Conservation (phyloP, 2,329 filamentous ascomycete species). For the Polytolypa hystricis region DNA sequence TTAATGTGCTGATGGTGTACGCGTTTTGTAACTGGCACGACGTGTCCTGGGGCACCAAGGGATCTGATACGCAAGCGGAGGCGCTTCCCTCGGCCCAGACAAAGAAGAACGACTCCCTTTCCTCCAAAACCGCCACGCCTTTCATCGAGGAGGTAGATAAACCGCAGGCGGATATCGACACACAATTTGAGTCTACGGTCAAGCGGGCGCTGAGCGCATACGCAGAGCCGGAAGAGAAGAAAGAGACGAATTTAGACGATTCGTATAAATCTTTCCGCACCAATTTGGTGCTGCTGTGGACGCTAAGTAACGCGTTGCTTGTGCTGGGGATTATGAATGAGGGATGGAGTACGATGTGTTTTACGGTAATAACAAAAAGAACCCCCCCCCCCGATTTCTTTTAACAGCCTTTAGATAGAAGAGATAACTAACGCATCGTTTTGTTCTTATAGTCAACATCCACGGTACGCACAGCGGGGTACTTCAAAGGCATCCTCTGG, state of each 20-base stretch:
- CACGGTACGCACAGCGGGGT: constrained; percentile 67
- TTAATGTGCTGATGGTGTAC: constrained; percentile 99
- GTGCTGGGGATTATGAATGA: constrained; percentile 83
- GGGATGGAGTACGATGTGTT: constrained; percentile 70
- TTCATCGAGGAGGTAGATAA: constrained; percentile 95
- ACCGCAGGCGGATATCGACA: constrained; percentile 95
- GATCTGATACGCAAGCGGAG: constrained; percentile 89
- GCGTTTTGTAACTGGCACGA: constrained; percentile 99
- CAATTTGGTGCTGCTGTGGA: constrained; percentile 84
- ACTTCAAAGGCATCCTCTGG: constrained; percentile 88
- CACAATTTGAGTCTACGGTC: constrained; percentile 89
- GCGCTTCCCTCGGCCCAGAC: constrained; percentile 81
- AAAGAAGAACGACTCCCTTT: constrained; percentile 71
- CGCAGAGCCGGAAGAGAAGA: constrained; percentile 61
- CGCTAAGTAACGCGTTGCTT: constrained; percentile 84
- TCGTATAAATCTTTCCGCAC: constrained; percentile 99
- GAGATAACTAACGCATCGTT: neutral
- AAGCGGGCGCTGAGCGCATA: constrained; percentile 83
- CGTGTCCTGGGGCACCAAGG: constrained; percentile 99
- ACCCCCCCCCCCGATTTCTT: neutral
- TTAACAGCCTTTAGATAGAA: neutral
- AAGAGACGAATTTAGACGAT: constrained; percentile 88
- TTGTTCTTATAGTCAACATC: constrained; percentile 45
- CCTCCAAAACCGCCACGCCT: constrained; percentile 55
- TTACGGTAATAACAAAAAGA: constrained; percentile 80